Conservation (phyloP, 2,329 filamentous ascomycete species). For the Endothia cerciana region DNA sequence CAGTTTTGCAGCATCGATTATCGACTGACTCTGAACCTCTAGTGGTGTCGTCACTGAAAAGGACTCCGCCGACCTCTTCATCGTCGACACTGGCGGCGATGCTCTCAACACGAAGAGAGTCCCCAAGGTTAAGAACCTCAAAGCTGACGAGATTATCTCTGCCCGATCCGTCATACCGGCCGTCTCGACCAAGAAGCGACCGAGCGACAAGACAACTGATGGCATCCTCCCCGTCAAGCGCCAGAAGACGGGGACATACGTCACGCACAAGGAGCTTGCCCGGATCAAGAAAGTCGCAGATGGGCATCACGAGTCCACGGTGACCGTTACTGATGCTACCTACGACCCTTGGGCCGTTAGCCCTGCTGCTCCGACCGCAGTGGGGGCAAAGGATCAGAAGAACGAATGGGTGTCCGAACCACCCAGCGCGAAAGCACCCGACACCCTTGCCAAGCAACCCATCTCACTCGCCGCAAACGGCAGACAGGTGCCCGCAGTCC, state of each 20-base stretch:
- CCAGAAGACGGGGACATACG: conserved; percentile 70
- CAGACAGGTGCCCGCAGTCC: conserved; percentile 77
- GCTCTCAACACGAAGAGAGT: conserved; percentile 65
- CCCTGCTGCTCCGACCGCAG: conserved; percentile 36
- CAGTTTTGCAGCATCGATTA: not conserved
- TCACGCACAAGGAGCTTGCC: conserved; percentile 82
- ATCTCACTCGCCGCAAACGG: conserved; percentile 83
- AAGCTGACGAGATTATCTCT: conserved; percentile 89
- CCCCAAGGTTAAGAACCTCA: conserved; percentile 76
- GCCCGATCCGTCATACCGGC: conserved; percentile 81
- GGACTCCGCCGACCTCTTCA: conserved; percentile 80
- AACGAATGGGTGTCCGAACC: conserved; percentile 22
- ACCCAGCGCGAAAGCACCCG: conserved; percentile 61
- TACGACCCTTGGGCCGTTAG: conserved; percentile 77
- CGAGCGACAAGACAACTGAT: conserved; percentile 70
- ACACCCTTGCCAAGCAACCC: conserved; percentile 75
- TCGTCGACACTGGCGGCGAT: conserved; percentile 77
- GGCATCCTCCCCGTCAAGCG: conserved; percentile 77
- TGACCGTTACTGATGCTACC: conserved; percentile 62
- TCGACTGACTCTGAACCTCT: not conserved
- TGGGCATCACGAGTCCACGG: conserved; percentile 61
- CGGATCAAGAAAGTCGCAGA: conserved; percentile 80
- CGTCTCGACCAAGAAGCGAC: conserved; percentile 77
- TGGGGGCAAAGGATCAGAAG: conserved; percentile 60
- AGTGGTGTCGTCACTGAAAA: conserved; percentile 85